Evolutionary conservation across 805 yeast genomes (phyloP).

Genomic region (Grigorovia yakushimaensis): DNA sequence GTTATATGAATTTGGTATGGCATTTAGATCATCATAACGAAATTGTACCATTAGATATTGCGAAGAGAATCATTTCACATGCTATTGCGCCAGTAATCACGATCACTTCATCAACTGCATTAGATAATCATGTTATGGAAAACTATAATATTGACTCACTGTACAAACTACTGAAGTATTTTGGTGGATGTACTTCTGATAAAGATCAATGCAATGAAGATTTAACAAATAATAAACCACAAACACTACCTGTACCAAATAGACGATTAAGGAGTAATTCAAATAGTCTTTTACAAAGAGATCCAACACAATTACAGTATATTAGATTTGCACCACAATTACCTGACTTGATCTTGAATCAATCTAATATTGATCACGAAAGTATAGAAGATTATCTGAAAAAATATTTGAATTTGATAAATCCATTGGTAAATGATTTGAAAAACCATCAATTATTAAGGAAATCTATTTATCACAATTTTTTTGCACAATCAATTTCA

Average conservation of each 20-base stretch:
- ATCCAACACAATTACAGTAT: constrained; percentile 30
- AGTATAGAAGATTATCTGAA: constrained; percentile 31
- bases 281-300: constrained; percentile 26
- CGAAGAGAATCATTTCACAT: constrained; percentile 24
- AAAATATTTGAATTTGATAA: constrained; percentile 24
- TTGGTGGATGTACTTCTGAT: constrained; percentile 29
- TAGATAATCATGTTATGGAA: constrained; percentile 23
- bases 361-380: constrained; percentile 16
- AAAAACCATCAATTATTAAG: constrained; percentile 28
- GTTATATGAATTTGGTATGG: constrained; percentile 24
- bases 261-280: constrained; percentile 19
- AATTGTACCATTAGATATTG: constrained; percentile 24
- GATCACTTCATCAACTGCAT: constrained; percentile 21
- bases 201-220: constrained; percentile 25
- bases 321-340: constrained; percentile 41
- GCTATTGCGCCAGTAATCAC: constrained; percentile 29
- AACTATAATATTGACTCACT: constrained; percentile 21
- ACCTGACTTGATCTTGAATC: constrained; percentile 17
- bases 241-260: neutral
- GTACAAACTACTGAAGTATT: constrained; percentile 23
- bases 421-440: neutral
- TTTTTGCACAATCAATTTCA: constrained; percentile 45
- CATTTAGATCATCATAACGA: constrained; percentile 21
- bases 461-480: constrained; percentile 44
- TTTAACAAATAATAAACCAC: neutral